Percentiles rank a stretch among this genome's conserved stretches.
Conservation (phyloP, 1,284 basidiomycete species). For the Sanghuangporus baumii region DNA sequence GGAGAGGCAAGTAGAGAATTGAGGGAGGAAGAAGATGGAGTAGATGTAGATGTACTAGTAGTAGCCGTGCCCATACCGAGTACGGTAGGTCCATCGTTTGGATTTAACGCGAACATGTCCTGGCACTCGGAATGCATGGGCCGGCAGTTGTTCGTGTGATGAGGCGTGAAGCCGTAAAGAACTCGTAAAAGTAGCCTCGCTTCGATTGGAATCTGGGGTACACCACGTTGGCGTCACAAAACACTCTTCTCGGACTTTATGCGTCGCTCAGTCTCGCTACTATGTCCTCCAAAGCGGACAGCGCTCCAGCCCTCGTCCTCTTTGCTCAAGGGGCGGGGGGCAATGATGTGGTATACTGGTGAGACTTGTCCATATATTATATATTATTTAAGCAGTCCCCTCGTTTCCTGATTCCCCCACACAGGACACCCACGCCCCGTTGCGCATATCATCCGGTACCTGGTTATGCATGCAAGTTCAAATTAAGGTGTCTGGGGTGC, state of each 20-base stretch:
- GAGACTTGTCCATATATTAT: background rate
- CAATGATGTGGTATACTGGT: background rate
- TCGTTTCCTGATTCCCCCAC: background rate
- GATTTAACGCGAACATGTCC: slow-evolving; percentile 62
- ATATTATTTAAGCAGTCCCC: slow-evolving; percentile 1
- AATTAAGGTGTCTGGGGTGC: background rate
- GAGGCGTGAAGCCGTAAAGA: background rate
- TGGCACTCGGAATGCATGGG: slow-evolving; percentile 48
- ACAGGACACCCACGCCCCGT: background rate
- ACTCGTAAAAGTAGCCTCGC: background rate
- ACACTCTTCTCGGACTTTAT: background rate
- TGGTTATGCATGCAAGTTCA: background rate
- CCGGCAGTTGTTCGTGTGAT: slow-evolving; percentile 1
- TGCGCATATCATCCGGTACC: background rate
- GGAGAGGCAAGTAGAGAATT: background rate
- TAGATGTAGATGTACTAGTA: slow-evolving; percentile 1
- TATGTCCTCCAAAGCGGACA: background rate
- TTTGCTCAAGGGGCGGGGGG: background rate
- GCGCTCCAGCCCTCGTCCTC: background rate
- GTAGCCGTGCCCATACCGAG: background rate
- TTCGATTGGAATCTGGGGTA: slow-evolving; percentile 8
- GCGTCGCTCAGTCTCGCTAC: background rate
- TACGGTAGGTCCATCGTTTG: slow-evolving; percentile 33
- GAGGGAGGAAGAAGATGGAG: slow-evolving; percentile 5
- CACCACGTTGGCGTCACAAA: background rate